phyloP scores from a whole-genome alignment of 768 basidiomycete genomes.

The Psilocybe tampanensis region DNA sequence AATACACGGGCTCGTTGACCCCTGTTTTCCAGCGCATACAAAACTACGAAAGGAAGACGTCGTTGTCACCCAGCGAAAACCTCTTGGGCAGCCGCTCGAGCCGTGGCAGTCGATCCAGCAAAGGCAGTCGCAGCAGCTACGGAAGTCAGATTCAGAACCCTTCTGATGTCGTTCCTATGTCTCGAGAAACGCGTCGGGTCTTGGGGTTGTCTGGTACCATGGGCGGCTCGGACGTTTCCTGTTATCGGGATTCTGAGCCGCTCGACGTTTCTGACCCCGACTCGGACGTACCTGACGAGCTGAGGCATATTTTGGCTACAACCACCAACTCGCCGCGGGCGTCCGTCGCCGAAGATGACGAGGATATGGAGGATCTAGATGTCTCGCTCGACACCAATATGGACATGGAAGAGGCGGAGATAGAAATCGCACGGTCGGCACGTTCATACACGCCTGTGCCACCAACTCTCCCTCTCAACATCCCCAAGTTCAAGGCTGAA shows the following conservation, averaged over 20 bases:
- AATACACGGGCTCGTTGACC: constrained; percentile 24
- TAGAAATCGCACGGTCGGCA: constrained; percentile 12
- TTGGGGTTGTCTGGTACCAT: constrained; percentile 70
- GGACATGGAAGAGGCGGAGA: background rate
- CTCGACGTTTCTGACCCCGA: constrained; percentile 62
- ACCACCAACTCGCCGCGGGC: constrained; percentile 33
- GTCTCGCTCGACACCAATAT: constrained; percentile 2
- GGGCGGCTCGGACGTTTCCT: constrained; percentile 57
- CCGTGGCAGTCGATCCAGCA: constrained; percentile 7
- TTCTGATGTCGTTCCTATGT: constrained; percentile 18
- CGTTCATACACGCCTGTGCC: constrained; percentile 1
- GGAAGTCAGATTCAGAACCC: constrained; percentile 8
- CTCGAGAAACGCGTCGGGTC: constrained; percentile 53
- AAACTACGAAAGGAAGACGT: constrained; percentile 10
- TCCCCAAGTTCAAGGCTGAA: constrained; percentile 30
- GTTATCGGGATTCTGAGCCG: constrained; percentile 39
- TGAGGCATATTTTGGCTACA: constrained; percentile 59
- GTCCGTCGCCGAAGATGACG: background rate
- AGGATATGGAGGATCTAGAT: too few relatives aligned
- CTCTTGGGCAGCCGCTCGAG: background rate
- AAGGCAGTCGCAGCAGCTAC: constrained; percentile 22
- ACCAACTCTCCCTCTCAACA: constrained; percentile 3
- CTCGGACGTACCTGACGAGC: constrained; percentile 81
- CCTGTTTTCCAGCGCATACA: constrained; percentile 39
- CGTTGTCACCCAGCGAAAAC: background rate